Base-by-base conservation (phyloP, 257 asterid genomes). In the Ophiorrhiza pumila region DNA sequence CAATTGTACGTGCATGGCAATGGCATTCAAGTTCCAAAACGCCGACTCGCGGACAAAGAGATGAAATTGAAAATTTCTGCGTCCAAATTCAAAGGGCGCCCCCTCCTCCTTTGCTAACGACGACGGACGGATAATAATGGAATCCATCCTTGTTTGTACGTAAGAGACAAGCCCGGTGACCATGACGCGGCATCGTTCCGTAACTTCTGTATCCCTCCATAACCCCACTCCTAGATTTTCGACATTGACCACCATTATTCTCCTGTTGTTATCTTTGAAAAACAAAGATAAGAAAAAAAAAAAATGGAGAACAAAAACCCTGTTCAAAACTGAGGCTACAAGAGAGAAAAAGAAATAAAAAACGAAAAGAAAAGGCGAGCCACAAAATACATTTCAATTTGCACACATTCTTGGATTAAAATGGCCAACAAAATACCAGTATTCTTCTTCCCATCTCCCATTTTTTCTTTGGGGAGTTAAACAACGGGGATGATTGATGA, bases 211-310 rank as follows among this genome's bases (percentile, higher is more conserved):
- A 55, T 53, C 74, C 5, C 5, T 34, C 22, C 4, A 55, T 25
- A 2, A n/a, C n/a, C 74, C 74, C 74, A 53, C 59, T 39, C 49
- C 25, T 4, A 1, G 52, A 55, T 37, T 69, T 69, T 69, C 37
- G 65, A 69, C 75, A 71, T 43, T 71, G 75, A 41, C 67, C 34
- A 8, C 63, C 68, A 9, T 43, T 1, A 34, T 12, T 4, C 39
- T 47, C 11, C 37, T 2, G 22, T 68, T 50, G 34, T 22, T 49
- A 17, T 32, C 27, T 32, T 39, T 49, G 4, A 49, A 20, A 32
- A 5, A 17, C 49, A 50, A 68, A 68, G 0, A 47, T 5, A 27
- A 27, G 37, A 67, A 29, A 12, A 31, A 47, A 32, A 3, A 8
- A 20, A 15, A 2, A 20, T 18, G 22, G 29, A 50, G 9, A 20